Base-by-base conservation (phyloP, 371 early-diverging fungal species). In the Homolaphlyctis polyrhiza region DNA sequence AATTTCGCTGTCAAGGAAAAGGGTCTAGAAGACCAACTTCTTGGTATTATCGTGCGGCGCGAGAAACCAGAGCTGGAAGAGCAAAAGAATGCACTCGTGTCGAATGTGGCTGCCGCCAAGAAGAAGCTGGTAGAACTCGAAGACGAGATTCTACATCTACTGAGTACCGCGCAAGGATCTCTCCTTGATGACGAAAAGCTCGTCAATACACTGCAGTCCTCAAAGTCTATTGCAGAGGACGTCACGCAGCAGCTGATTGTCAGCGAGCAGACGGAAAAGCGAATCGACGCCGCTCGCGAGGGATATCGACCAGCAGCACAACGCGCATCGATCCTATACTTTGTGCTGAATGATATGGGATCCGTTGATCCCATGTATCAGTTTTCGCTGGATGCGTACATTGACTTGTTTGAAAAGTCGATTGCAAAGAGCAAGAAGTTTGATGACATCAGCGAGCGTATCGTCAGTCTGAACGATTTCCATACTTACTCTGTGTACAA, bases 351-450 rank as follows among this genome's bases (percentile, higher is more conserved):
- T 50, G 82, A 81, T 54, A 62, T 84, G 32, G 66, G 76, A 1
- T 57, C 75, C 1, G 73, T 84, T n/a, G 81, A 84, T 66, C 73
- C 80, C 1, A 80, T 81, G 81, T 84, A 84, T 63, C 83, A 84
- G 58, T 81, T 81, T 61, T 83, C 83, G 21, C 61, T 84, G 33
- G 84, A 83, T 51, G 68, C 81, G 27, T 84, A 83, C 65, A 64
- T 84, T 29, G 77, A 79, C n/a, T 60, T 84, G 58, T 81, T 83
- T 61, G 81, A 81, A 43, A 75, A 76, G 58, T 76, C 80, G 3
- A 78, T 84, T 35, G 52, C 54, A n/a, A 84, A 83, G 52, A 75
- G 78, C 62, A 79, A 81, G 63, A 57, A 69, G 30, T 73, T 66
- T 34, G 84, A 83, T 8, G 80, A 81, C 35, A 34, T 84, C 13